Conservation (phyloP, 2,329 filamentous ascomycete species). For the Cytospora piceicola region DNA sequence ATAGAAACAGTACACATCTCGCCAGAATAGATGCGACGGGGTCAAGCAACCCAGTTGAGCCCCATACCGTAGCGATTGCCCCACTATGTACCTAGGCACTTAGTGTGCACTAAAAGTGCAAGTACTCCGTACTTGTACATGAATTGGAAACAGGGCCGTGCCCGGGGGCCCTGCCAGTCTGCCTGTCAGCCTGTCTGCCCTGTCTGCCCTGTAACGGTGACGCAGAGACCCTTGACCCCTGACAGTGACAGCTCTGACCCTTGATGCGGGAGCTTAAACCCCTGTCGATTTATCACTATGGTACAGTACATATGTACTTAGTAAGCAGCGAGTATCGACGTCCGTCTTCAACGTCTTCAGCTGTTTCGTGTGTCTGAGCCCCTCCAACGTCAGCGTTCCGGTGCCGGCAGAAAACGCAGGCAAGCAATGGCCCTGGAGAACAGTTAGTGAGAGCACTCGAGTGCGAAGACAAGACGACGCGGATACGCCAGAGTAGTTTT, state of each 20-base stretch:
- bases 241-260: not conserved
- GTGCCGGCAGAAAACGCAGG: too few relatives aligned
- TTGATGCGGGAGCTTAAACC: not conserved
- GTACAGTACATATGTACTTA: not conserved
- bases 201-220: not conserved
- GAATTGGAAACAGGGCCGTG: slow-evolving; percentile 5
- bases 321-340: not conserved
- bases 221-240: slow-evolving; percentile 3
- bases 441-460: too few relatives aligned
- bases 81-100: not conserved
- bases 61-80: slow-evolving; percentile 1
- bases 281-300: not conserved
- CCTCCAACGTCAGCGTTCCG: not conserved
- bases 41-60: not conserved
- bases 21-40: slow-evolving; percentile 3
- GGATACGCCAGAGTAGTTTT: too few relatives aligned
- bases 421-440: too few relatives aligned
- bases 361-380: not conserved
- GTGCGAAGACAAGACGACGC: too few relatives aligned
- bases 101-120: too few relatives aligned
- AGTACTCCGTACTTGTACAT: not conserved
- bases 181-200: too few relatives aligned
- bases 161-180: too few relatives aligned
- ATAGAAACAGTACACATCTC: slow-evolving; percentile 2
- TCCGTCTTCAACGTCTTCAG: not conserved